Evolutionary conservation across 345 rosid species (phyloP).

Genomic region (Eucalyptus viminalis): DNA sequence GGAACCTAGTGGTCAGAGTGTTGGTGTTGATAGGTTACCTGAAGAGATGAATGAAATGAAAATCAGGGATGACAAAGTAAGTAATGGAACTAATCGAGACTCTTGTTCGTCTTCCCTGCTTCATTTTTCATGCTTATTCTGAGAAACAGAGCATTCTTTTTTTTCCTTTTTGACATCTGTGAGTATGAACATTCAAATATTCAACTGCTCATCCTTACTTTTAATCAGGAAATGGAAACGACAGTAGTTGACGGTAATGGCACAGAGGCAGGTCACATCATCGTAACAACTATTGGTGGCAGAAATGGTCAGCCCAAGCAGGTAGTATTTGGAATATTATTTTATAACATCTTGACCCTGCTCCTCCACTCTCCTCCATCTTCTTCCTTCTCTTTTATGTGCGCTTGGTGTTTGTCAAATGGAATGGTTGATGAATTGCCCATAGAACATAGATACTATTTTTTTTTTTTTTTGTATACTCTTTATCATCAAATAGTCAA

Average conservation of each 20-base stretch:
- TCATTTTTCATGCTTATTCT: neutral
- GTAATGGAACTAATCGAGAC: neutral
- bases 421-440: neutral
- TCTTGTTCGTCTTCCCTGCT: neutral
- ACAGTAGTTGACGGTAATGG: conserved; percentile 24
- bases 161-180: neutral
- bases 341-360: neutral
- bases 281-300: conserved; percentile 34
- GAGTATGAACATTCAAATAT: neutral
- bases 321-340: conserved; percentile 1
- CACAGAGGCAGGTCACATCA: conserved; percentile 28
- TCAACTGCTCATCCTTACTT: neutral
- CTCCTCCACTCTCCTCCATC: neutral
- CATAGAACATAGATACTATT: neutral
- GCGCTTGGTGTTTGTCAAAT: neutral
- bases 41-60: conserved; percentile 87
- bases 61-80: conserved; percentile 61
- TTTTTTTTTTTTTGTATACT: neutral
- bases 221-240: conserved; percentile 24
- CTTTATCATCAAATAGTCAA: neutral
- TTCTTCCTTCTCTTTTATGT: neutral
- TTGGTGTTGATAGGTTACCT: conserved; percentile 64
- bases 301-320: conserved; percentile 34
- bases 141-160: neutral
- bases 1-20: conserved; percentile 44